Percentiles rank a stretch among this genome's conserved stretches.
These are phyloP conservation scores for Dysphania ambrosioides DNA, from an alignment of 148 eudicot species.

Conservation along the genomic window DNA sequence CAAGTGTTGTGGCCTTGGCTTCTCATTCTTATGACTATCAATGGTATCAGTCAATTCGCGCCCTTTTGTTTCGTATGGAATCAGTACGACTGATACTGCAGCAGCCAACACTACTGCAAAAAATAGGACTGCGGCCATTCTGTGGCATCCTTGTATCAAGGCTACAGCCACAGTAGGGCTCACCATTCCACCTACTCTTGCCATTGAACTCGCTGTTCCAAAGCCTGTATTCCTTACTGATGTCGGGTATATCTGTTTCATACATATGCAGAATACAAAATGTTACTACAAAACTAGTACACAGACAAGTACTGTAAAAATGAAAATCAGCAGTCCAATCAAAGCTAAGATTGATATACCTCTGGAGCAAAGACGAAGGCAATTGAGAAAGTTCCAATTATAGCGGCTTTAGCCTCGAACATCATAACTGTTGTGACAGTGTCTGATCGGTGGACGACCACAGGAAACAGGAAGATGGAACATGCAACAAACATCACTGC, in stretches of 20 bases:
- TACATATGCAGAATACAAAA: too few species aligned
- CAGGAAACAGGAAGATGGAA: neutral
- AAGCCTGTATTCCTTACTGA: conserved; percentile 72
- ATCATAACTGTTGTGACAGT: conserved; percentile 4
- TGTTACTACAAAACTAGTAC: too few species aligned
- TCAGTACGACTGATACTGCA: conserved; percentile 48
- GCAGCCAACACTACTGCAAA: conserved; percentile 55
- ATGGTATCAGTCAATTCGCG: conserved; percentile 47
- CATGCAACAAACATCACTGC: conserved; percentile 5
- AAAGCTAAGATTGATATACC: neutral
- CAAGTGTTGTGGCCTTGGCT: neutral
- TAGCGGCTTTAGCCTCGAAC: conserved; percentile 8
- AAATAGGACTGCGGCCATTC: conserved; percentile 44
- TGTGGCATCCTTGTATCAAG: conserved; percentile 63
- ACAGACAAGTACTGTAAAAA: too few species aligned
- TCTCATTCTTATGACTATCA: conserved; percentile 6
- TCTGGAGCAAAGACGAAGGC: conserved; percentile 17
- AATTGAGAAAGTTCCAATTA: conserved; percentile 8
- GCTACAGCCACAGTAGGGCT: conserved; percentile 74
- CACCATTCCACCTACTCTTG: conserved; percentile 76
- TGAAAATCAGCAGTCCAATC: too few species aligned
- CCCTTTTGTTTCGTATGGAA: conserved; percentile 79
- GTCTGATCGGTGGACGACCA: neutral
- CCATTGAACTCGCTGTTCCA: conserved; percentile 71
- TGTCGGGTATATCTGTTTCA: conserved; percentile 55